Percentiles rank a stretch among this genome's conserved stretches.
These are phyloP conservation scores for Aspergillus uvarum DNA, from an alignment of 2,329 filamentous ascomycete species.

Conservation along the genomic window DNA sequence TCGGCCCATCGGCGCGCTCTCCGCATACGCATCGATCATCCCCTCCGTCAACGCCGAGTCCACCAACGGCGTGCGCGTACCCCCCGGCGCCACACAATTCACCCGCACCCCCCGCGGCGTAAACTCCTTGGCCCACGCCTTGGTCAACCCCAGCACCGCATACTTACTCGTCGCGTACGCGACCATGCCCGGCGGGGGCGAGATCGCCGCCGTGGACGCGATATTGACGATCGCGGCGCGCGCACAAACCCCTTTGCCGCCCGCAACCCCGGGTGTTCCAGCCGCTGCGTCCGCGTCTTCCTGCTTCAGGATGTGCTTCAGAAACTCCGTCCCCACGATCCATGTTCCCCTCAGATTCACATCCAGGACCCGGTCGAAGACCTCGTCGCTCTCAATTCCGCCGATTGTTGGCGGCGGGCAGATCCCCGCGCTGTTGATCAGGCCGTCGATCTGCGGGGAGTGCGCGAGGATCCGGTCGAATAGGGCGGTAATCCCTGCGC, in stretches of 20 bases:
- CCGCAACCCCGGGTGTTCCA: no score
- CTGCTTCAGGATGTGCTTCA: not conserved
- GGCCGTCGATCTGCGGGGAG: not conserved
- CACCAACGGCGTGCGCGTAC: not conserved
- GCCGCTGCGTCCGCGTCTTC: not conserved
- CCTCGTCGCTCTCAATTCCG: not conserved
- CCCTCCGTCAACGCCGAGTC: not conserved
- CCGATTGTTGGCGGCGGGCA: no score
- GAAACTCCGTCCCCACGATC: not conserved
- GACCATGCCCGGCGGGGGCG: not conserved
- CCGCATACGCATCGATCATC: not conserved
- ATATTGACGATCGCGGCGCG: not conserved
- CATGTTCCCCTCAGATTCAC: not conserved
- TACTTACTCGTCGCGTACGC: not conserved
- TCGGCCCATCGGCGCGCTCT: not conserved
- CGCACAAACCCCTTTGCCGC: no score
- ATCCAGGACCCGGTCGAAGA: not conserved
- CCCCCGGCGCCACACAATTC: not conserved
- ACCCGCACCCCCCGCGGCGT: not conserved
- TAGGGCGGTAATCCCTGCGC: not conserved
- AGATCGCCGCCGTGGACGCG: not conserved
- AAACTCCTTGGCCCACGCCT: not conserved
- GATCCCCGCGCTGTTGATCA: conserved; percentile 1
- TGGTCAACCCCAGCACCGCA: conserved; percentile 1
- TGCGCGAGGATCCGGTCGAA: not conserved